Evolutionary conservation across 106 monocot species (phyloP).

Genomic region (Acanthochlamys bracteata): DNA sequence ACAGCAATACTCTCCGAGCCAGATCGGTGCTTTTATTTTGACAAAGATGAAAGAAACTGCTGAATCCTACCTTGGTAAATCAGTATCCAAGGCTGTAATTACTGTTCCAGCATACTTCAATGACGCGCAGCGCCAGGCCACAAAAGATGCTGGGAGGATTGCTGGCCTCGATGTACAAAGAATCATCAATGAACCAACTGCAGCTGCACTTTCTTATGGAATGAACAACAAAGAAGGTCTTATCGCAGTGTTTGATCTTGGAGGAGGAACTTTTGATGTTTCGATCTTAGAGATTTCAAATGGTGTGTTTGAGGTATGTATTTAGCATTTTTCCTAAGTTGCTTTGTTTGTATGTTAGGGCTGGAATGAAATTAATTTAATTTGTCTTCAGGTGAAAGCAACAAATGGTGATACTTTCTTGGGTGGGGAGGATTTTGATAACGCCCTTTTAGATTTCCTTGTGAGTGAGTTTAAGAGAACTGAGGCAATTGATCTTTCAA

Average conservation of each 20-base stretch:
- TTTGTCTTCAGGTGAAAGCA: constrained; percentile 26
- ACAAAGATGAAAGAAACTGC: constrained; percentile 58
- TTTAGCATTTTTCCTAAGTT: background rate
- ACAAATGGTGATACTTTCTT: constrained; percentile 47
- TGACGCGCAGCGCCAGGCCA: constrained; percentile 52
- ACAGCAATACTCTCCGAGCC: constrained; percentile 54
- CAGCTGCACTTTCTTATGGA: constrained; percentile 68
- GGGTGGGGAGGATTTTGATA: constrained; percentile 41
- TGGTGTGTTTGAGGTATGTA: constrained; percentile 57
- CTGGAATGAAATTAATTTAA: background rate
- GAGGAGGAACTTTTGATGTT: constrained; percentile 71
- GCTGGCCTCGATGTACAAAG: constrained; percentile 53
- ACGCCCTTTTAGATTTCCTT: constrained; percentile 27
- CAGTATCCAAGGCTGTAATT: constrained; percentile 48
- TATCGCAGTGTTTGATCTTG: constrained; percentile 69
- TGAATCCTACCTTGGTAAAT: constrained; percentile 58
- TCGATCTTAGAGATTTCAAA: constrained; percentile 56
- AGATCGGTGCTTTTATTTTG: constrained; percentile 59
- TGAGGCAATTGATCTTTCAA: constrained; percentile 33
- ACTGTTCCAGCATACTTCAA: constrained; percentile 59
- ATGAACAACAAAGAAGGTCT: constrained; percentile 49
- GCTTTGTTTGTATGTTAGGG: background rate
- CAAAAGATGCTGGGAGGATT: constrained; percentile 58
- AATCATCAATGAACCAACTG: constrained; percentile 66
- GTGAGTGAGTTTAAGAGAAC: constrained; percentile 40